A percentile compares a stretch with the other conserved stretches of the same genome.
Conservation (phyloP, 805 yeast species). For the Saccharomycopsis sp. region DNA sequence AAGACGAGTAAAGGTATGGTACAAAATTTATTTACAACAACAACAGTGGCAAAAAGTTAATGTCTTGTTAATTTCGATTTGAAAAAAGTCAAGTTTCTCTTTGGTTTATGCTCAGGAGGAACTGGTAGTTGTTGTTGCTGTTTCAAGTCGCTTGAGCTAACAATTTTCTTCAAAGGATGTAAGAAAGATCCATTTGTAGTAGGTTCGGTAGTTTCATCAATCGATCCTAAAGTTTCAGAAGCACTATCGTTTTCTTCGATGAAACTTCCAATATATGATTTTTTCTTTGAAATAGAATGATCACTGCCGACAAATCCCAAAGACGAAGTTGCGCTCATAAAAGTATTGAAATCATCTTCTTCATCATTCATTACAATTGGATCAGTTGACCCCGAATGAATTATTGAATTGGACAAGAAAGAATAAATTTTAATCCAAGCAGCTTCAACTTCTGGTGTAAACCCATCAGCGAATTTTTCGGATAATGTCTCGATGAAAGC, state of each 20-base stretch:
- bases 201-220: not conserved
- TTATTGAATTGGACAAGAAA: conserved; percentile 25
- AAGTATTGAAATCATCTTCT: conserved; percentile 13
- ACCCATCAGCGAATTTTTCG: conserved; percentile 34
- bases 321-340: not conserved
- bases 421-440: conserved; percentile 27
- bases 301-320: not conserved
- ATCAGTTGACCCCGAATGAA: conserved; percentile 6
- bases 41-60: not conserved
- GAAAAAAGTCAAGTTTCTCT: conserved; percentile 13
- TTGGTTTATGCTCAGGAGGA: conserved; percentile 3
- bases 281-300: conserved; percentile 1
- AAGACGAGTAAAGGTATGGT: not conserved
- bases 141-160: not conserved
- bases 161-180: too few species aligned
- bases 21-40: too few species aligned
- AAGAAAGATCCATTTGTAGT: too few species aligned
- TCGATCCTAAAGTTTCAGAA: conserved; percentile 4
- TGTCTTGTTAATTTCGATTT: conserved; percentile 8
- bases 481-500: conserved; percentile 49
- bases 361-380: conserved; percentile 4
- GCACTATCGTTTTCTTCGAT: conserved; percentile 9
- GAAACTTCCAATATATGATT: not conserved
- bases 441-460: conserved; percentile 19
- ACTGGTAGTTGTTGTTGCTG: not conserved